Base-by-base conservation (phyloP, 2,329 filamentous ascomycete genomes). In the Sarocladium brachiariae region DNA sequence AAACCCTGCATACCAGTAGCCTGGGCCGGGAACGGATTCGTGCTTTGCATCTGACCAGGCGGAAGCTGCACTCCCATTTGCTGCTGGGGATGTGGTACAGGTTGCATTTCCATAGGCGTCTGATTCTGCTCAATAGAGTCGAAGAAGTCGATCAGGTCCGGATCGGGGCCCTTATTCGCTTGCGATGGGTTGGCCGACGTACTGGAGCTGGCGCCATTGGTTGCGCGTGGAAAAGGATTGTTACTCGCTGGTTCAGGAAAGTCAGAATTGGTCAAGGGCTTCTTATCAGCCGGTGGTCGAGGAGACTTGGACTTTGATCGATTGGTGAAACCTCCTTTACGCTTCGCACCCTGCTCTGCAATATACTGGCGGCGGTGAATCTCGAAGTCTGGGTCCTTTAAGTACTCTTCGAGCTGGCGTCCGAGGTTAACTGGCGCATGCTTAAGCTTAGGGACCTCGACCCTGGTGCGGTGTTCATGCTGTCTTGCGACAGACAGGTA, bases 371-470 rank as follows among this genome's bases (percentile, higher is more conserved):
- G 78, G 54, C 93, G 80, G 59, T 97, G 93, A 51, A 91, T 79
- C 59, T 99, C 93, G 61, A 99, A 99, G 65, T 99, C 93, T 2
- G 89, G 84, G 61, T 99, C 93, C 55, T 91, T 85, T 41, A 99
- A 73, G 63, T 99, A 97, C 58, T 99, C 93, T 65, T 97, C 90
- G 23, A 99, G 77, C 51, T 95, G 89, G 23, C 84, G 84, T 14
- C 89, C 88, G 49, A 99, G 70, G 63, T 93, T 95, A 1, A 95
- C 91, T 1, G 93, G 95, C 5, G 93, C 93, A 65, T 99, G 93
- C 71, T 96, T 97, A 57, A 99, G 78, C 71, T 96, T 96, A 9
- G 93, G 93, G 7, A 99, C 95, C 62, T 96, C 89, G 34, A 99
- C 80, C 54, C 92, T 78, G 4, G 93, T 99, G 56, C 91, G 89